Conservation (phyloP, 2,329 filamentous ascomycete species). For the Lasiodiplodia hormozganensis region DNA sequence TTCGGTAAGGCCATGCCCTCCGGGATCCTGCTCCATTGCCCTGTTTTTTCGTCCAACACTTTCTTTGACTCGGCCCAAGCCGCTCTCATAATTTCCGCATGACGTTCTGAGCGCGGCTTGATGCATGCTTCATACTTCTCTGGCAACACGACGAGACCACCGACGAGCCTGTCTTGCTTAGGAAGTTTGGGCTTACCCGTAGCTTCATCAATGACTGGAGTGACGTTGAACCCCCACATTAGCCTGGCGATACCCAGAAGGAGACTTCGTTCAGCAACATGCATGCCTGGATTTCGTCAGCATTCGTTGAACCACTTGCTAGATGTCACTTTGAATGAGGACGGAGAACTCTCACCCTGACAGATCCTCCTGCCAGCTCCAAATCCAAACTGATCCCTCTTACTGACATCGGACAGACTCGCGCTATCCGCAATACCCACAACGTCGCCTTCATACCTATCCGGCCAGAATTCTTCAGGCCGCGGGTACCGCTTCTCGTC, state of each 20-base stretch:
- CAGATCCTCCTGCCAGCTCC: constrained; percentile 62
- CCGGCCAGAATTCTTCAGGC: constrained; percentile 33
- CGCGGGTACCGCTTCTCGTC: constrained; percentile 33
- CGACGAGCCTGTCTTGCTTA: constrained; percentile 32
- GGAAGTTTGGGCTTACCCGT: constrained; percentile 6
- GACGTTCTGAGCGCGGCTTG: constrained; percentile 31
- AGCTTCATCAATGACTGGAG: background rate
- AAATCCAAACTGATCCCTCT: constrained; percentile 58
- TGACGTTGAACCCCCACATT: constrained; percentile 31
- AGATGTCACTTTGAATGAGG: background rate
- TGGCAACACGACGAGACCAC: constrained; percentile 35
- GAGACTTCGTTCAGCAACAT: constrained; percentile 30
- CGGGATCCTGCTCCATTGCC: constrained; percentile 37
- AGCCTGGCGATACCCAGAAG: constrained; percentile 28
- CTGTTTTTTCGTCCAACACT: constrained; percentile 26
- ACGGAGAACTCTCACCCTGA: constrained; percentile 46
- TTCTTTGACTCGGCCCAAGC: constrained; percentile 35
- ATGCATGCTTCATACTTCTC: constrained; percentile 35
- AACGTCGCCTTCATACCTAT: constrained; percentile 35
- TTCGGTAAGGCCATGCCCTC: constrained; percentile 31
- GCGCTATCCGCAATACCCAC: constrained; percentile 43
- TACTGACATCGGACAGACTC: constrained; percentile 43
- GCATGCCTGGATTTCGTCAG: constrained; percentile 22
- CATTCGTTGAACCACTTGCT: background rate
- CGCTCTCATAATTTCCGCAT: constrained; percentile 27